Evolutionary conservation across 2,329 filamentous ascomycete species (phyloP).

Genomic region (Fusarium keratoplasticum): DNA sequence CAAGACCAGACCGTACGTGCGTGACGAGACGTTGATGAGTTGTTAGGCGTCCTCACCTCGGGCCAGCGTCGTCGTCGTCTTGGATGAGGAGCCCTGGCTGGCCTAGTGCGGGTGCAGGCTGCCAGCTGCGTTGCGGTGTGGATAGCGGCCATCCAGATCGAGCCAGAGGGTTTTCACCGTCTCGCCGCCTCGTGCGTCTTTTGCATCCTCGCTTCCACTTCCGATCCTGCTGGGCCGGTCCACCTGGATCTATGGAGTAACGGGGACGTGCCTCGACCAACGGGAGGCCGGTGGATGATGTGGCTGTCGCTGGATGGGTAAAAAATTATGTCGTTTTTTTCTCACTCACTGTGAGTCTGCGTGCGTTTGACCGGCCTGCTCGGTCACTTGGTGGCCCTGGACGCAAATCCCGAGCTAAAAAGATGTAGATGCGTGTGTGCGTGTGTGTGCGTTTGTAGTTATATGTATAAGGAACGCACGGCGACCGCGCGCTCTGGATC

Average conservation of each 20-base stretch:
- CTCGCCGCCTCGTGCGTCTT: slow-evolving; percentile 26
- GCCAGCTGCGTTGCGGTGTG: slow-evolving; percentile 28
- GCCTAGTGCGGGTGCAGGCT: not conserved
- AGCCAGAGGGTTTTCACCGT: slow-evolving; percentile 39
- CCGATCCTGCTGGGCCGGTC: slow-evolving; percentile 9
- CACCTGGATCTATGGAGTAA: slow-evolving; percentile 17
- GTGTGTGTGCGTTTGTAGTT: not conserved
- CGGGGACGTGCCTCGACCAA: slow-evolving; percentile 37
- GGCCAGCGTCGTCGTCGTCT: not conserved
- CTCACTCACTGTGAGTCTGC: slow-evolving; percentile 12
- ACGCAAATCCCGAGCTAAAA: not conserved
- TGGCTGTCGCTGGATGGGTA: slow-evolving; percentile 45
- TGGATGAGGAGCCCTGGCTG: not conserved
- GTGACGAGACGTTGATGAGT: slow-evolving; percentile 13
- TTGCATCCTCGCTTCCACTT: slow-evolving; percentile 15
- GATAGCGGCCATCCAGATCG: slow-evolving; percentile 21
- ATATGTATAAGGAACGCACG: slow-evolving; percentile 38
- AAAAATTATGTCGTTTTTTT: slow-evolving; percentile 31
- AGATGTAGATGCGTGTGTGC: not conserved
- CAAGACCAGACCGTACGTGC: not conserved
- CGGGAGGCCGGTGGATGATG: slow-evolving; percentile 41
- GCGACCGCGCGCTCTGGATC: slow-evolving; percentile 18
- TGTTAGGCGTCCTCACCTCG: not conserved
- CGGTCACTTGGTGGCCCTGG: slow-evolving; percentile 18
- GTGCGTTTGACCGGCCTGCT: slow-evolving; percentile 15